Percentiles rank a stretch among this genome's conserved stretches.
phyloP scores from a whole-genome alignment of 805 yeast species.

The Grigorovia jiainica region DNA sequence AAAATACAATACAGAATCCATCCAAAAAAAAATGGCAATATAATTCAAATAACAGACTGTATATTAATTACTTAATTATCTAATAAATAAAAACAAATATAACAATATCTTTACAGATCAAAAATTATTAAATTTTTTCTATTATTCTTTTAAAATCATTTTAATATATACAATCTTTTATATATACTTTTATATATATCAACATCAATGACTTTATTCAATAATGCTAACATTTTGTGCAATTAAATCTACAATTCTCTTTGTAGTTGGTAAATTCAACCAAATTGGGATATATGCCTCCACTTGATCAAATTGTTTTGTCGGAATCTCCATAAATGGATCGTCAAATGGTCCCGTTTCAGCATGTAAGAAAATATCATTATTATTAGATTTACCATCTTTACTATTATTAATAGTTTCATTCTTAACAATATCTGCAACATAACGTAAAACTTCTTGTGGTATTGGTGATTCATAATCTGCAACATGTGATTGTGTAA shows the following conservation, averaged over 20 bases:
- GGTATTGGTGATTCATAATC: constrained; percentile 92
- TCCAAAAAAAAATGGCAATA: too few species aligned
- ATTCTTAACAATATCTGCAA: constrained; percentile 69
- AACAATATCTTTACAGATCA: too few species aligned
- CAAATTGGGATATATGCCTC: constrained; percentile 93
- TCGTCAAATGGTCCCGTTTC: constrained; percentile 71
- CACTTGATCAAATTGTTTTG: constrained; percentile 69
- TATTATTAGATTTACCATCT: constrained; percentile 36
- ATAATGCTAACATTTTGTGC: constrained; percentile 66
- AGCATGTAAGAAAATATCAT: constrained; percentile 60
- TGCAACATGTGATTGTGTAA: constrained; percentile 81
- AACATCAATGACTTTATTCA: too few species aligned
- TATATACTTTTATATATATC: too few species aligned
- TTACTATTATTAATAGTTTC: constrained; percentile 32
- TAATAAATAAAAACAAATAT: too few species aligned
- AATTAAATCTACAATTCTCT: constrained; percentile 80
- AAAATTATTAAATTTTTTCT: too few species aligned
- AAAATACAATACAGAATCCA: too few species aligned
- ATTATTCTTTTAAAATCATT: too few species aligned
- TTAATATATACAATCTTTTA: too few species aligned
- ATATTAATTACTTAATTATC: too few species aligned
- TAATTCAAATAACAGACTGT: too few species aligned
- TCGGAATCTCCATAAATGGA: constrained; percentile 66
- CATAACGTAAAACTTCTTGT: constrained; percentile 65
- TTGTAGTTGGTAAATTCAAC: constrained; percentile 80